These are phyloP conservation scores for Tolypocladium tropicale DNA, from an alignment of 2,329 filamentous ascomycete species.

Conservation along the genomic window DNA sequence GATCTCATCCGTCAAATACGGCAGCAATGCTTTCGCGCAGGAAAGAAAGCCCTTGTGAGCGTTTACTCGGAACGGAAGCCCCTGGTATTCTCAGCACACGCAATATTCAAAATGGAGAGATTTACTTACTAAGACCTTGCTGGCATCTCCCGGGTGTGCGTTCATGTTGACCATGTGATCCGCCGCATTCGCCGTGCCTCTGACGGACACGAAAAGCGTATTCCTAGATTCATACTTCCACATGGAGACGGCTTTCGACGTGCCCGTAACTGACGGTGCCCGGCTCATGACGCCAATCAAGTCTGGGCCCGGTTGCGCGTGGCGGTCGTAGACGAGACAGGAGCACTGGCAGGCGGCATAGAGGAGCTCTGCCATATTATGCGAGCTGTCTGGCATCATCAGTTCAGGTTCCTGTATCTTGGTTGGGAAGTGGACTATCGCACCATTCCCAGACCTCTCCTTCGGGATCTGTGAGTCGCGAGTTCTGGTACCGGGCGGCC, in stretches of 20 bases:
- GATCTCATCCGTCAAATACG: constrained; percentile 6
- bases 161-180: constrained; percentile 16
- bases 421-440: too few species aligned
- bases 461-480: background rate
- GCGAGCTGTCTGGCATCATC: background rate
- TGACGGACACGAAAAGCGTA: constrained; percentile 9
- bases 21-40: constrained; percentile 9
- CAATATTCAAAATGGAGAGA: too few species aligned
- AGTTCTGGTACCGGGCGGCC: constrained; percentile 11
- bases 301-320: constrained; percentile 2
- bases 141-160: background rate
- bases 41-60: constrained; percentile 11
- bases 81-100: background rate
- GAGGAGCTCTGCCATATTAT: constrained; percentile 3
- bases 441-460: constrained; percentile 7
- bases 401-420: background rate
- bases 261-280: constrained; percentile 8
- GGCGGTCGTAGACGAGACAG: constrained; percentile 9
- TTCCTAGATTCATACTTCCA: constrained; percentile 8
- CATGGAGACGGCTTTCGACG: constrained; percentile 10
- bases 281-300: constrained; percentile 9
- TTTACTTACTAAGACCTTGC: constrained; percentile 6
- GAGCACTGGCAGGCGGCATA: constrained; percentile 10
- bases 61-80: background rate
- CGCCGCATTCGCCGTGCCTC: constrained; percentile 9